These are phyloP conservation scores for Podaxis sp. DNA, from an alignment of 768 basidiomycete genomes.

Conservation along the genomic window DNA sequence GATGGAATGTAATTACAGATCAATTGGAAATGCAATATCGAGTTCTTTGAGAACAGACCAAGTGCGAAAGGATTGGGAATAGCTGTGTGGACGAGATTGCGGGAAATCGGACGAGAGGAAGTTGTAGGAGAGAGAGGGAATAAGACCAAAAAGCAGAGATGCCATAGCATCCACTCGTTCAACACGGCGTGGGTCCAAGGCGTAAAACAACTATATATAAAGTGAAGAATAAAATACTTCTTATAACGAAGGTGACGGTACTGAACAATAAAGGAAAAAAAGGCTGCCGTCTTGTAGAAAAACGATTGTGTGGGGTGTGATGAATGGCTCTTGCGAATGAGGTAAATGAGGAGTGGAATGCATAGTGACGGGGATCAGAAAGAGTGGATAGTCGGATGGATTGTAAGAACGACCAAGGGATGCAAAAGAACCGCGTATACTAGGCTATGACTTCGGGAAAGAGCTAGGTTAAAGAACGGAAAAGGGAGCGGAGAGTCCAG, in stretches of 20 bases:
- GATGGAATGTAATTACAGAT: slow-evolving; percentile 14
- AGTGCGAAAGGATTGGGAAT: background rate
- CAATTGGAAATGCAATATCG: slow-evolving; percentile 8
- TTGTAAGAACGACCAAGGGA: slow-evolving; percentile 13
- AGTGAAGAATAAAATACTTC: slow-evolving; percentile 83
- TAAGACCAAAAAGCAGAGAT: slow-evolving; percentile 35
- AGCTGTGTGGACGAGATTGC: slow-evolving; percentile 6
- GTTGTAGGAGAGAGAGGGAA: slow-evolving; percentile 8
- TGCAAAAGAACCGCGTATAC: slow-evolving; percentile 19
- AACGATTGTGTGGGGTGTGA: slow-evolving; percentile 21
- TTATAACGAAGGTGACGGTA: slow-evolving; percentile 51
- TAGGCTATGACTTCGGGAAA: slow-evolving; percentile 20
- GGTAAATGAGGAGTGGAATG: slow-evolving; percentile 20
- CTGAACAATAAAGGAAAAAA: slow-evolving; percentile 29
- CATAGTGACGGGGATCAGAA: slow-evolving; percentile 17
- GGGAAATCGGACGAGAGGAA: background rate
- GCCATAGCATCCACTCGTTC: slow-evolving; percentile 32
- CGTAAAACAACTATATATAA: slow-evolving; percentile 57
- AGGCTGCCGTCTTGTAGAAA: slow-evolving; percentile 14
- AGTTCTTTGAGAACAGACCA: slow-evolving; percentile 2
- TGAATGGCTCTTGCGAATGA: slow-evolving; percentile 16
- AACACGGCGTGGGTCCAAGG: slow-evolving; percentile 33
- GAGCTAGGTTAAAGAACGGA: slow-evolving; percentile 16
- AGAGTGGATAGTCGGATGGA: slow-evolving; percentile 17
- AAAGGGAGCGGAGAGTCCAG: slow-evolving; percentile 17